Evolutionary conservation across 805 yeast species (phyloP).

Genomic region (Yamadazyma takamatsuzukensis): DNA sequence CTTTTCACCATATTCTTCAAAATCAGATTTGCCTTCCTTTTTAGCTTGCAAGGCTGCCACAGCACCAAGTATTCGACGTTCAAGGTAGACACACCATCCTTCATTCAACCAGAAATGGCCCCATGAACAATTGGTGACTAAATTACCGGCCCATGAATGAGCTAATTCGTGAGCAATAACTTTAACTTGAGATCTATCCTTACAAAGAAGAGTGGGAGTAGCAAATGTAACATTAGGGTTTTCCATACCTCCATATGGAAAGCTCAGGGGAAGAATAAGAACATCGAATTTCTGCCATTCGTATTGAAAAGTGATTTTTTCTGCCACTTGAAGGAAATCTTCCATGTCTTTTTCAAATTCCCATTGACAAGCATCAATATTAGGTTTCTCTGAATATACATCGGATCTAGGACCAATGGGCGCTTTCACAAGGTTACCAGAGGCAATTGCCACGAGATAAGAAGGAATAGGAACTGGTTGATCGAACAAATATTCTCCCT

Average conservation of each 20-base stretch:
- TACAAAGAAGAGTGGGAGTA: constrained; percentile 31
- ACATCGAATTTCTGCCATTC: constrained; percentile 34
- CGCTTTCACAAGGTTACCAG: constrained; percentile 27
- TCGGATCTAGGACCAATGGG: constrained; percentile 33
- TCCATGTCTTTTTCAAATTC: constrained; percentile 36
- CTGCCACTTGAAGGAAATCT: constrained; percentile 31
- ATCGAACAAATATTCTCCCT: constrained; percentile 19
- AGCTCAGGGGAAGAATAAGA: constrained; percentile 28
- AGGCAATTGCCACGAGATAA: constrained; percentile 31
- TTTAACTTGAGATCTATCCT: constrained; percentile 30
- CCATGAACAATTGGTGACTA: constrained; percentile 34
- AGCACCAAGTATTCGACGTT: constrained; percentile 30
- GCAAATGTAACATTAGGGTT: constrained; percentile 33
- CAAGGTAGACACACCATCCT: constrained; percentile 36
- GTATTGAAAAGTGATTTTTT: constrained; percentile 27
- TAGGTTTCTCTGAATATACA: constrained; percentile 25
- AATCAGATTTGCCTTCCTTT: constrained; percentile 13
- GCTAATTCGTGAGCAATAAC: constrained; percentile 38
- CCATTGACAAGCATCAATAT: constrained; percentile 28
- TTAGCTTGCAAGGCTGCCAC: constrained; percentile 23
- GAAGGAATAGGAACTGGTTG: constrained; percentile 36
- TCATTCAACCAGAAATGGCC: constrained; percentile 38
- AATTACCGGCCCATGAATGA: constrained; percentile 37
- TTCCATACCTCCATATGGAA: constrained; percentile 40
- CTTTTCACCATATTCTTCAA: constrained; percentile 25